Evolutionary conservation across 768 basidiomycete species (phyloP), one percentile per base, ranked within the genome.

Genomic region (Vararia minispora): DNA sequence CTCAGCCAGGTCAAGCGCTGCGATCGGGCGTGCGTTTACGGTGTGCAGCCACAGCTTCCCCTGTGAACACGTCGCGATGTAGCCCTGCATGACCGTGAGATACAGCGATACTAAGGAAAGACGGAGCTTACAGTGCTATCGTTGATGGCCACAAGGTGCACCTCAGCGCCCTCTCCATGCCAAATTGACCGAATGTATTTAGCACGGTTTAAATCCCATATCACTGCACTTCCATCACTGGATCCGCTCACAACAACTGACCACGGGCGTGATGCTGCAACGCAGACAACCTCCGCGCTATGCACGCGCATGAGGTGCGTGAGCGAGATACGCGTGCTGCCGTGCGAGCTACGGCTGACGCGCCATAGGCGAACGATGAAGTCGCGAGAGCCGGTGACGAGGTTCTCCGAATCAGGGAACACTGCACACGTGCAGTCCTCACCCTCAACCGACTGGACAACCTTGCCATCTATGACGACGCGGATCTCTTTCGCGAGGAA

Each of bases 121-220:
- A 42, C 28, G 23, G 20, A 26, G 27, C 11, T 49, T 52, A 92
- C 89, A 33, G 83, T 88, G 55, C 84, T 80, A 53, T 92, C 88
- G 51, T 91, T 85, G 48, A 95, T 73, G 8, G 83, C 68, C 16
- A 79, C 79, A 1, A 82, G 64, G 49, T 73, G 71, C 11, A 94
- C 75, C 0, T 69, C 63, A 14, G 63, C 36, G 40, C 41, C 33
- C 0, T 53, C 42, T 9, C 67, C 69, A 40, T 88, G 84, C 72
- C 80, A 80, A 22, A 89, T 81, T 0, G 86, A 84, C 39, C 80
- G 65, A 10, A 84, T 74, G 45, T 95, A 94, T 6, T 75, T 62
- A 6, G 83, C 82, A 20, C 76, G 65, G 52, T 95, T 94, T 37
- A 90, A 67, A 56, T 94, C 91, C 91, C 91, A 95, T 3, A 94